phyloP scores from a whole-genome alignment of 306 rosid genomes.

The Begonia masoniana region DNA sequence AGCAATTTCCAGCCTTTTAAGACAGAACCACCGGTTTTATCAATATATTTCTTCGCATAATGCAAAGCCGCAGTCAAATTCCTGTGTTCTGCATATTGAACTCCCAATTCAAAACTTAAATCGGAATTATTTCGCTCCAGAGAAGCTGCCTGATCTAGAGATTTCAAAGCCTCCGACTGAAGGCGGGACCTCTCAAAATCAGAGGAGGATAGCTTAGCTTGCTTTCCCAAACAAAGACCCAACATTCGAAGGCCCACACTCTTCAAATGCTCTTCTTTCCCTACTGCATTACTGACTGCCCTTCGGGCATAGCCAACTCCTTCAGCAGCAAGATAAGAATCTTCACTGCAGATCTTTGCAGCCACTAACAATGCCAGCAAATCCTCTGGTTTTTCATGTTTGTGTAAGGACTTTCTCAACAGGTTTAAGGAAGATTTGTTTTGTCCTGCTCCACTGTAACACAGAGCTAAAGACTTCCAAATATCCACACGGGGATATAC shows the following conservation, averaged over 20 bases:
- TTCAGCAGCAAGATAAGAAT: constrained; percentile 60
- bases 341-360: constrained; percentile 72
- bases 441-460: constrained; percentile 68
- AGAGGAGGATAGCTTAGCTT: constrained; percentile 51
- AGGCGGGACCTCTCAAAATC: constrained; percentile 43
- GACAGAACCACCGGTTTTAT: constrained; percentile 79
- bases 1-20: constrained; percentile 85
- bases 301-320: constrained; percentile 64
- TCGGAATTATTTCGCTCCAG: constrained; percentile 41
- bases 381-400: constrained; percentile 75
- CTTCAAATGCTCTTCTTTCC: constrained; percentile 51
- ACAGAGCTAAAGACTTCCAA: constrained; percentile 83
- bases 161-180: constrained; percentile 45
- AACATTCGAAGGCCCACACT: constrained; percentile 63
- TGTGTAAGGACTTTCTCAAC: constrained; percentile 71
- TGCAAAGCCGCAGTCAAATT: constrained; percentile 66
- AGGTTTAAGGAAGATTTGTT: constrained; percentile 51
- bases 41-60: constrained; percentile 56
- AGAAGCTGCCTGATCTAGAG: constrained; percentile 32
- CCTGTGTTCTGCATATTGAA: constrained; percentile 63
- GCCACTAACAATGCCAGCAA: constrained; percentile 59
- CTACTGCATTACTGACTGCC: constrained; percentile 37
- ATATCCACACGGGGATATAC: constrained; percentile 72
- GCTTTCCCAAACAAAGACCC: constrained; percentile 77
- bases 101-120: constrained; percentile 68